Conservation (phyloP, 139 green algal species). For the Chlamydomonas sp. region DNA sequence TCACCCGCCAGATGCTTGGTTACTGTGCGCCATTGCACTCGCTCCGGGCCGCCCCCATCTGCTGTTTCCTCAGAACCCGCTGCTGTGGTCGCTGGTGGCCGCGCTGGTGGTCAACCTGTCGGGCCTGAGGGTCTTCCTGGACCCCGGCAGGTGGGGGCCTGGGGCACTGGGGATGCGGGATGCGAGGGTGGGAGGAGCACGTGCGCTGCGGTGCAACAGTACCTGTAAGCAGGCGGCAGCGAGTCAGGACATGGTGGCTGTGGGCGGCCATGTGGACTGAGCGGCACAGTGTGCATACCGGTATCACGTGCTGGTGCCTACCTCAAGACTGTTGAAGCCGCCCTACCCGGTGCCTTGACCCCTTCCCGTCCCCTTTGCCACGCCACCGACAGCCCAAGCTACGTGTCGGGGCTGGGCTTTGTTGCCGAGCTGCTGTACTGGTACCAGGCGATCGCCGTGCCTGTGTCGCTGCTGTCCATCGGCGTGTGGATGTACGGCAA, state of each 20-base stretch:
- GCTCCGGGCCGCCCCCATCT: neutral
- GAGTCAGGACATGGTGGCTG: no score
- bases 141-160: conserved; percentile 18
- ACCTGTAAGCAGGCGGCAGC: no score
- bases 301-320: no score
- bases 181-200: no score
- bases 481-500: conserved; percentile 42
- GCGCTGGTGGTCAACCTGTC: conserved; percentile 27
- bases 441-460: conserved; percentile 15
- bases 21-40: neutral
- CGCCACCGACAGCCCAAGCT: neutral
- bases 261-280: no score
- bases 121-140: conserved; percentile 38
- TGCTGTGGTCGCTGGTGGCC: conserved; percentile 48
- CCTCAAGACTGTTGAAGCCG: no score
- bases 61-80: conserved; percentile 34
- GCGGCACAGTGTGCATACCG: no score
- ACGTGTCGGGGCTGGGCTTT: conserved; percentile 17
- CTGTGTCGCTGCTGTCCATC: conserved; percentile 34
- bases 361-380: neutral
- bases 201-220: no score
- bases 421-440: conserved; percentile 17
- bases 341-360: no score
- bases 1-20: no score
- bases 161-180: no score